phyloP scores from a whole-genome alignment of 2,329 filamentous ascomycete species.

The Tolypocladium inflatum region DNA sequence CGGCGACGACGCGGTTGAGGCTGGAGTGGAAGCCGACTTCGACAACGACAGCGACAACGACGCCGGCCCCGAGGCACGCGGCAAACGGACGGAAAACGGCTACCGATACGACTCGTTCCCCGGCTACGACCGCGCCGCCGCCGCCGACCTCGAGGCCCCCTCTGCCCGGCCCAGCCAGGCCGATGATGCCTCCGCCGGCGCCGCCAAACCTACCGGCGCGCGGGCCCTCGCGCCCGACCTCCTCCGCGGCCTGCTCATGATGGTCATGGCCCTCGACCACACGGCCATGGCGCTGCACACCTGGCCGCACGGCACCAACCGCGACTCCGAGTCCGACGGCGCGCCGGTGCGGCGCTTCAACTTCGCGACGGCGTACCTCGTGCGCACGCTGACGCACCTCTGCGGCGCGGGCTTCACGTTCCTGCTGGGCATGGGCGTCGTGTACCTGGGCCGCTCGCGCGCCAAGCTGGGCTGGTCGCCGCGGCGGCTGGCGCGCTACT shows the following conservation, averaged over 20 bases:
- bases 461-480: conserved; percentile 28
- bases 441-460: conserved; percentile 33
- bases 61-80: not conserved
- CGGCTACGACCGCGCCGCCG: not conserved
- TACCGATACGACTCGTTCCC: conserved; percentile 10
- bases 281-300: conserved; percentile 25
- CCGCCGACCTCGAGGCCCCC: not conserved
- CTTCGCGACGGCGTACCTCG: conserved; percentile 22
- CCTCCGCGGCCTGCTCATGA: conserved; percentile 33
- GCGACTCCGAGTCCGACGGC: conserved; percentile 26
- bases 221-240: conserved; percentile 33
- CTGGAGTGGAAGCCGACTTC: not conserved
- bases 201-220: not conserved
- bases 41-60: not conserved
- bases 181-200: not conserved
- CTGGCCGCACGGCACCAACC: conserved; percentile 30
- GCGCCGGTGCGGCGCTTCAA: conserved; percentile 26
- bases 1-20: not conserved
- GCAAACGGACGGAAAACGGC: conserved; percentile 2
- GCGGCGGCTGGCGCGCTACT: conserved; percentile 25
- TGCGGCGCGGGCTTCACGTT: conserved; percentile 36
- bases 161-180: not conserved
- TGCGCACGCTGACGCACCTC: conserved; percentile 32
- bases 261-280: conserved; percentile 35
- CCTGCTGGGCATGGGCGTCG: conserved; percentile 34